These are phyloP conservation scores for Colletotrichum orbiculare DNA, from an alignment of 2,329 filamentous ascomycete species.

Conservation along the genomic window DNA sequence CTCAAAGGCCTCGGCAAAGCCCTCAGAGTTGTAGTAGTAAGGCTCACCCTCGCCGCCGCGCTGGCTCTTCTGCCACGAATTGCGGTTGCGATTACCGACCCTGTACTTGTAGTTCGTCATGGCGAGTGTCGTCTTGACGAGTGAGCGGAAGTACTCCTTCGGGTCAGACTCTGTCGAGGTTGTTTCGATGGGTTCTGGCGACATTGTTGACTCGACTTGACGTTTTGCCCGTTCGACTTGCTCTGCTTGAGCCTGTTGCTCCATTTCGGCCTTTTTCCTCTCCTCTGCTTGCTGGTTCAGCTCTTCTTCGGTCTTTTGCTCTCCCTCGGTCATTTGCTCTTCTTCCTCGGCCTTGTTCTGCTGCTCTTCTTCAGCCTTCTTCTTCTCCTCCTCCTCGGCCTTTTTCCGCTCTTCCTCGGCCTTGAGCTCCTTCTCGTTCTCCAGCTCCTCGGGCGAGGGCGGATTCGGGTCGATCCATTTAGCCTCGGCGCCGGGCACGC, in stretches of 20 bases:
- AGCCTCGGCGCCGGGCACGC: constrained; percentile 50
- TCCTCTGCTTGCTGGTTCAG: not conserved
- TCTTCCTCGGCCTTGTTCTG: constrained; percentile 1
- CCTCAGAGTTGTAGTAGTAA: constrained; percentile 61
- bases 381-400: not conserved
- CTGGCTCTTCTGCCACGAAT: constrained; percentile 65
- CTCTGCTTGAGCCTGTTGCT: not conserved
- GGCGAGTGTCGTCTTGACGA: constrained; percentile 40
- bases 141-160: constrained; percentile 34
- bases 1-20: constrained; percentile 55
- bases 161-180: constrained; percentile 38
- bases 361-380: not conserved
- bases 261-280: not conserved
- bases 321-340: not conserved
- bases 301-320: not conserved
- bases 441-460: constrained; percentile 26
- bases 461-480: constrained; percentile 52
- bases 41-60: constrained; percentile 63
- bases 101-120: constrained; percentile 58
- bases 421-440: constrained; percentile 5
- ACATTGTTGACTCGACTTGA: not conserved
- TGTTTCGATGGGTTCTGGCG: not conserved
- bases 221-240: too few species aligned
- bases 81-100: constrained; percentile 51
- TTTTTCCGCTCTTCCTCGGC: not conserved